phyloP scores from a whole-genome alignment of 495 filamentous ascomycete genomes.

The Talaromyces adpressus region DNA sequence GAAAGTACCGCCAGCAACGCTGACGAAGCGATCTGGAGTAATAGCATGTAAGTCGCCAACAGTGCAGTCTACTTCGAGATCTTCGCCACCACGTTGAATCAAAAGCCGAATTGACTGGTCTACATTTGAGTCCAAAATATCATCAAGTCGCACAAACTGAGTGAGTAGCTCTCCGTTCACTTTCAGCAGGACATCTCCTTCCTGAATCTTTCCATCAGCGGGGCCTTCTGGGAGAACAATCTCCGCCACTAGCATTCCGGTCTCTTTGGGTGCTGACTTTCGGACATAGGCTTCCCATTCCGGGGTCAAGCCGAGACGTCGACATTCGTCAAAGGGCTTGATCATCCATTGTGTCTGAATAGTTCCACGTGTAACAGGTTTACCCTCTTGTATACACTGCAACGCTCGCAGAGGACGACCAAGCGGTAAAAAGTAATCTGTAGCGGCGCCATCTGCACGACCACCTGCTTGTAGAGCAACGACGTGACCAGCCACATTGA shows the following conservation, averaged over 20 bases:
- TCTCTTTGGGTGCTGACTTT: constrained; percentile 81
- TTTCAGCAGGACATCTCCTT: constrained; percentile 92
- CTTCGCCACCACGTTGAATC: constrained; percentile 80
- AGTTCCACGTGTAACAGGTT: constrained; percentile 77
- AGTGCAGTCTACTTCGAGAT: constrained; percentile 75
- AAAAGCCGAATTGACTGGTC: constrained; percentile 64
- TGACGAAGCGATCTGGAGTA: constrained; percentile 91
- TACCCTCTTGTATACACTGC: constrained; percentile 69
- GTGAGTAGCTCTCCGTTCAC: constrained; percentile 93
- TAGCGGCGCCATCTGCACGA: constrained; percentile 87
- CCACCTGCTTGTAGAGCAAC: constrained; percentile 94
- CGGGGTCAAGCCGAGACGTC: constrained; percentile 74
- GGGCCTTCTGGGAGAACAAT: constrained; percentile 89
- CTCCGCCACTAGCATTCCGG: constrained; percentile 94
- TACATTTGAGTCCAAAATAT: constrained; percentile 85
- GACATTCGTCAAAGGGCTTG: constrained; percentile 96
- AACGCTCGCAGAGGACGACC: constrained; percentile 84
- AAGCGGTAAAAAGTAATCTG: constrained; percentile 94
- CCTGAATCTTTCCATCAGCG: constrained; percentile 74
- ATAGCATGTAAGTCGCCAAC: constrained; percentile 92
- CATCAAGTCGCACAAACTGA: constrained; percentile 88
- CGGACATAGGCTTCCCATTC: constrained; percentile 82
- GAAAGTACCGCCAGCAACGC: constrained; percentile 87
- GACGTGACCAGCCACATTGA: constrained; percentile 89
- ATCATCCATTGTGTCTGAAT: constrained; percentile 97